Base-by-base conservation (phyloP, 1,139 yeast species). In the Protomyces inouyei region DNA sequence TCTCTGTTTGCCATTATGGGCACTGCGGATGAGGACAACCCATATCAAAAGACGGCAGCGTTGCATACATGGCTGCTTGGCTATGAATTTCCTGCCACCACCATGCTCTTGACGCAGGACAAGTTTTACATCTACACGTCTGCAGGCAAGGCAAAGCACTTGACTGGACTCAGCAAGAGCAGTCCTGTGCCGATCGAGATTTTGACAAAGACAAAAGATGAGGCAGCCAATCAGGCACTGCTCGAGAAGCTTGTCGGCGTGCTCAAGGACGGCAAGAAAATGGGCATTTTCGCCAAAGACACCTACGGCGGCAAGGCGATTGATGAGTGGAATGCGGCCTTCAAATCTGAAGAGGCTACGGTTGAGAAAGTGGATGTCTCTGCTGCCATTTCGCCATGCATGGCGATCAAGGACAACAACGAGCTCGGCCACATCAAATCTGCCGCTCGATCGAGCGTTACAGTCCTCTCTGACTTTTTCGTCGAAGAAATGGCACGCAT, bases 31-130 rank as follows among this genome's bases (percentile, higher is more conserved):
- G 95, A 88, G 66, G 93, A 87, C 68, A 88, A 91, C 73, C 95
- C 97, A 55, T 92, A 90, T 76, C 90, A 88, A 73, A 90, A 90
- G 76, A 87, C 96, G 12, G 86, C 96, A 0, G 88, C 88, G 59
- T 76, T 92, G 57, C 98, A 92, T 74, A 87, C 87, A 60, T 93
- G 98, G 98, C 79, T 93, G 66, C 78, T 93, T 66, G 97, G 98
- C 5, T 93, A 92, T 74, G 98, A 95, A 74, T 92, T 93, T 73
- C 95, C 96, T 25, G 95, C 95, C 65, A 91, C 98, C 1, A 86
- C 85, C 53, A 76, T 93, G 66, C 84, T 82, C 61, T 78, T 92
- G 67, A 83, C 88, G 4, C 80, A 82, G 64, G 82, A 82, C 55
- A 84, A 84, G 71, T 79, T 86, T 59, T 77, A 84, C 16, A 79